Base-by-base conservation (phyloP, 2,329 filamentous ascomycete genomes). In the Helminthosporium solani region DNA sequence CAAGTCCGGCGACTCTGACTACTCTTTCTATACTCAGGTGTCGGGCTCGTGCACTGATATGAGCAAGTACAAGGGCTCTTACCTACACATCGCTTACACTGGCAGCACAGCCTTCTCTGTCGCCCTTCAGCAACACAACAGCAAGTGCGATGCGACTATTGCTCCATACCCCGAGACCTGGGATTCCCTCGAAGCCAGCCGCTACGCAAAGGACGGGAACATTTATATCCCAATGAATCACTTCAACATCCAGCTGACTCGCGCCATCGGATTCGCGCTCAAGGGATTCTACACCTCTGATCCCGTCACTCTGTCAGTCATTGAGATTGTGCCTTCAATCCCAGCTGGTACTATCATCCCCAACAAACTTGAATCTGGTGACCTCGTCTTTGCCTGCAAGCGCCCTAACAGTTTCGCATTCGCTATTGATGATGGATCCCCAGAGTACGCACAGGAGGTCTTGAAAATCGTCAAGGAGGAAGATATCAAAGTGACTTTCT, bases 351-450 rank as follows among this genome's bases (percentile, higher is more conserved):
- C 79, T 49, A 72, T 62, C 23, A 71, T 85, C 7, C 83, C 83
- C 1, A 67, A 70, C 46, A 87, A 87, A 68, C 70, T 84, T 23
- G 77, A 82, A 0, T 83, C 77, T 1, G 84, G 84, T 6, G 76
- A 75, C 16, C 72, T 87, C 27, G 72, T 84, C 36, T 81, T 86
- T 57, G 74, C 78, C 6, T 87, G 85, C 74, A 84, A 79, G 54
- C 77, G 83, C 15, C 83, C 84, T 37, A 85, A 86, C 70, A 83
- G 80, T 0, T 87, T 88, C 62, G 85, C 85, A 1, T 87, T 88
- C 64, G 84, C 84, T 40, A 87, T 88, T 52, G 85, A 87, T 61
- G 85, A 88, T 63, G 85, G 84, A 18, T 74, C 79, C 40, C 84
- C 84, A 37, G 59, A 70, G 27, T 75, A 79, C 46, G 83, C 83